These are phyloP conservation scores for Phytophthora tubulina DNA, from an alignment of 352 stramenopile species.

Conservation along the genomic window DNA sequence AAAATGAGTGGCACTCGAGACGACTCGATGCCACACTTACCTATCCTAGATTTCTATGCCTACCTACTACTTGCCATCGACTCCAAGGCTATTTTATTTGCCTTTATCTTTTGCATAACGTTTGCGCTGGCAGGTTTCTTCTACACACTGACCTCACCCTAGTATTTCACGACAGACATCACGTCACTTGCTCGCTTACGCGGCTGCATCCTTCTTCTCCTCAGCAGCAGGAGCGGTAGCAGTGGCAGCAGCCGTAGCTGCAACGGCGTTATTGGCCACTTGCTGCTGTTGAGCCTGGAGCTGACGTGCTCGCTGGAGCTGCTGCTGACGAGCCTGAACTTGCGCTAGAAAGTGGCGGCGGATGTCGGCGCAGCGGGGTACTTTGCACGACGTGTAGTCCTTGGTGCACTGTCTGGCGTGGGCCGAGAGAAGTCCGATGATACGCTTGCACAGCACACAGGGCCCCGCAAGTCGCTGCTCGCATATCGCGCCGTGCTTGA, in stretches of 20 bases:
- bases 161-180: conserved; percentile 24
- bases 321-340: conserved; percentile 78
- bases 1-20: conserved; percentile 36
- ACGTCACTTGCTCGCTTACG: conserved; percentile 18
- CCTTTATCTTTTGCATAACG: background rate
- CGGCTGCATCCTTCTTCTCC: conserved; percentile 33
- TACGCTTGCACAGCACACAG: conserved; percentile 89
- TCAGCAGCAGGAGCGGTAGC: conserved; percentile 19
- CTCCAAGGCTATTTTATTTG: conserved; percentile 16
- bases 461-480: conserved; percentile 83
- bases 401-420: conserved; percentile 88
- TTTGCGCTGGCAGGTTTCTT: conserved; percentile 1
- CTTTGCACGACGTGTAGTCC: conserved; percentile 77
- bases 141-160: background rate
- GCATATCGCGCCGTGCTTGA: conserved; percentile 90
- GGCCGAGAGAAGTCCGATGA: conserved; percentile 83
- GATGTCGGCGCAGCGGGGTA: conserved; percentile 89
- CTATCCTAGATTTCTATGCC: conserved; percentile 50
- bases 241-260: conserved; percentile 3
- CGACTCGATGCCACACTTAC: conserved; percentile 14
- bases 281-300: conserved; percentile 44
- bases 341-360: conserved; percentile 85
- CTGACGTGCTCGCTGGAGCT: conserved; percentile 57
- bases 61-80: conserved; percentile 32
- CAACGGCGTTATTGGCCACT: conserved; percentile 12